Base-by-base conservation (phyloP, 257 asterid species). In the Leonotis leonurus region DNA sequence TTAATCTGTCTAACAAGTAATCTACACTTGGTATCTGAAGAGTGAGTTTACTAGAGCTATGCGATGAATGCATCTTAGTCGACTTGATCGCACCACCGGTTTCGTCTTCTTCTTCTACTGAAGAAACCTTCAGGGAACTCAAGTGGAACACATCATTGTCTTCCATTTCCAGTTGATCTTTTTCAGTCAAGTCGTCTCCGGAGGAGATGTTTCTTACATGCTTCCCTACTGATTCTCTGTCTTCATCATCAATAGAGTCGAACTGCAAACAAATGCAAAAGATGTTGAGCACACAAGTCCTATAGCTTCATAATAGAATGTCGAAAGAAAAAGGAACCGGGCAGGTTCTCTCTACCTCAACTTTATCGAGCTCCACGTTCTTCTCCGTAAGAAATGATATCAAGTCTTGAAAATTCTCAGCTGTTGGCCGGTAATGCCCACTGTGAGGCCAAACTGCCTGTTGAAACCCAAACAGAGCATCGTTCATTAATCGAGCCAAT, bases 391-490 rank as follows among this genome's bases (percentile, higher is more conserved):
- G 81, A 72, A 88, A 91, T 25, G 84, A 73, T 65, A 79, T 43
- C 58, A 88, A 81, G 40, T 91, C 95, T 64, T 83, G 83, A 52
- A 91, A 91, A 62, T 88, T 91, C 62, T 91, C 98, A 6, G 84
- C 82, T 4, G 98, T 91, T 8, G 97, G 97, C 32, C 79, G 81
- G 68, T 91, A 91, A 72, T 91, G 98, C 30, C 98, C 98, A 56
- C 95, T 91, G 77, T 91, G 95, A 77, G 97, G 99, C 99, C 99
- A 92, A 30, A 89, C 93, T 54, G 96, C 97, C 97, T 88, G 84
- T 70, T 24, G 14, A 64, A 58, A 63, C 27, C 65, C 36, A 30
- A 60, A 12, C 2, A 21, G n/a, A 32, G 7, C 16, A 37, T 51
- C 46, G 9, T 30, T 64, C 52, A 53, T 27, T 14, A 68, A 40